Percentiles rank a stretch among this genome's conserved stretches.
Evolutionary conservation across 371 early-diverging fungal genomes (phyloP).

Genomic region (Mortierella sp.): DNA sequence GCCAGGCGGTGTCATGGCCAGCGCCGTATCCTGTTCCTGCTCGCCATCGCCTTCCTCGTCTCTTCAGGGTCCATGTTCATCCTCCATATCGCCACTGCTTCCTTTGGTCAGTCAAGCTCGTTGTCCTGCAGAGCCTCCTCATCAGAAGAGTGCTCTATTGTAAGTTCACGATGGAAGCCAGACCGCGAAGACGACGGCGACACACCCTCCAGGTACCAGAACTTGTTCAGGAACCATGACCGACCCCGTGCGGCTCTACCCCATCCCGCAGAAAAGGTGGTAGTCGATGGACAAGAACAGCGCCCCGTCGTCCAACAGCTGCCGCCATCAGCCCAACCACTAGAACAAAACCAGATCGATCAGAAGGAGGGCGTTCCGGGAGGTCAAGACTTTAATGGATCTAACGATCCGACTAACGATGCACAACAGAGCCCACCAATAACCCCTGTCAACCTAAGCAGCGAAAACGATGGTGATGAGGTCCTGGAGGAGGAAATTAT

Average conservation of each 20-base stretch:
- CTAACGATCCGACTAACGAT: slow-evolving; percentile 5
- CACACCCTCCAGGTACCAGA: slow-evolving; percentile 1
- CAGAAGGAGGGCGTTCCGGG: background rate
- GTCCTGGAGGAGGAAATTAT: slow-evolving; percentile 7
- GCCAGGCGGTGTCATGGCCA: slow-evolving; percentile 38
- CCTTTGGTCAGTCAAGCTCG: slow-evolving; percentile 24
- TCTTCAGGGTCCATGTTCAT: slow-evolving; percentile 53
- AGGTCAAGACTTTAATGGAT: background rate
- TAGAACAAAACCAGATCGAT: background rate
- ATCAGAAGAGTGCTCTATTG: slow-evolving; percentile 14
- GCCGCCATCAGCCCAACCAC: slow-evolving; percentile 7
- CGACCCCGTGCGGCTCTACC: slow-evolving; percentile 44
- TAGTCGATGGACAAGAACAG: slow-evolving; percentile 6
- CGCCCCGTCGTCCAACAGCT: background rate
- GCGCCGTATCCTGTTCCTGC: slow-evolving; percentile 36
- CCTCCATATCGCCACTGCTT: slow-evolving; percentile 30
- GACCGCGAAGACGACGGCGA: slow-evolving; percentile 17
- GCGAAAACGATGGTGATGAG: background rate
- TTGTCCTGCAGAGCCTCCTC: slow-evolving; percentile 26
- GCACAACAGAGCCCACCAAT: slow-evolving; percentile 19
- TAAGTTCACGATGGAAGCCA: slow-evolving; percentile 19
- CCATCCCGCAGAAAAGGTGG: slow-evolving; percentile 25
- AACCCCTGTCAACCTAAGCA: background rate
- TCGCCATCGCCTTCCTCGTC: slow-evolving; percentile 38
- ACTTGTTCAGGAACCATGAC: slow-evolving; percentile 23